Evolutionary conservation across 805 yeast genomes (phyloP), one percentile per base, ranked within the genome.

Genomic region (Barnettozyma vustinii): DNA sequence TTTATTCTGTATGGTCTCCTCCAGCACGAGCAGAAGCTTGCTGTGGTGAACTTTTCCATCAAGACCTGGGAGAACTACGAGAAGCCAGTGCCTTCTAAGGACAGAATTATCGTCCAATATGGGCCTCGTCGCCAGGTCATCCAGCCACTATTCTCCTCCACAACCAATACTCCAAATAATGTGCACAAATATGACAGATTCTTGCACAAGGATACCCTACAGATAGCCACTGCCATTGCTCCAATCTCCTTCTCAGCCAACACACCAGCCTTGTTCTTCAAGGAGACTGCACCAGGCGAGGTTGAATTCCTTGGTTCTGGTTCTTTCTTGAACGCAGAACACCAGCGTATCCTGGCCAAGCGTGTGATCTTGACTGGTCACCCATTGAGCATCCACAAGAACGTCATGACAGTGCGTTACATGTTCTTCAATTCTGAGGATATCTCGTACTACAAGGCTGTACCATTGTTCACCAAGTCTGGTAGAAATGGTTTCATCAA

Each of bases 381-480:
- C 57, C 96, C 97, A 40, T 83, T 90, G 68, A 94, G 91, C 74
- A 91, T 94, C 59, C 97, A 95, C 74, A 92, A 88, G 71, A 80
- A 77, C 52, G 87, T 91, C 37, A 88, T 94, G 54, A 94, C 99
- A 2, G 78, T 94, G 50, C 83, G 98, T 57, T 94, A 90, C 77
- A 94, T 94, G 99, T 94, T 94, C 75, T 92, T 92, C 82, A 88
- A 84, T 61, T 71, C 87, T 10, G 88, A 86, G 43, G 99, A 94
- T 64, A 86, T 95, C 56, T 79, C 79, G 56, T 87, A 87, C 80
- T 94, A 84, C 77, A 87, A 87, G 69, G 84, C 91, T 5, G 85
- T 94, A 56, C 98, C 98, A 40, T 71, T 94, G 52, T 94, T 89
- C 68, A 91, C 98, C 39, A 89, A 87, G 66, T 77, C 83, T 59